Percentiles rank a stretch among this genome's conserved stretches.
Conservation (phyloP, 1,284 basidiomycete species). For the Ganoderma meredithae region DNA sequence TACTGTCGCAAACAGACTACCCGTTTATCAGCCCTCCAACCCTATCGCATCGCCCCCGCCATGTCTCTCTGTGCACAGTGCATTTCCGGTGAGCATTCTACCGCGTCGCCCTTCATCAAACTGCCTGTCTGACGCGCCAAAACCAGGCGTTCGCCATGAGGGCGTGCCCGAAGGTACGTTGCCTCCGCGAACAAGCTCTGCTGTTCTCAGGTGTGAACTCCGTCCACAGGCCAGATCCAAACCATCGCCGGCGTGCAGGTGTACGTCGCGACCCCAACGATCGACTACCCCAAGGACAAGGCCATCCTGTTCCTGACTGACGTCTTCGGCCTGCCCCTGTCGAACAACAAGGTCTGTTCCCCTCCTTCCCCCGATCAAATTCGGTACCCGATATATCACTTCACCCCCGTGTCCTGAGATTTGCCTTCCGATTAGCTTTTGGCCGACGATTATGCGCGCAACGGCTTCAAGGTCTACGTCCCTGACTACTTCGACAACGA, state of each 20-base stretch:
- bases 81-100: conserved; percentile 26
- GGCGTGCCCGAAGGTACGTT: conserved; percentile 40
- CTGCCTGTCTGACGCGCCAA: not conserved
- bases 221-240: conserved; percentile 45
- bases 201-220: not conserved
- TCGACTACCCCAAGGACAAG: conserved; percentile 59
- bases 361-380: not conserved
- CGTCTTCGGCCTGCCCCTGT: conserved; percentile 54
- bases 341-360: conserved; percentile 49
- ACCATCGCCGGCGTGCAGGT: conserved; percentile 53
- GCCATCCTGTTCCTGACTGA: conserved; percentile 61
- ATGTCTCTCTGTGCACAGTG: conserved; percentile 40
- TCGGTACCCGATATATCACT: not conserved
- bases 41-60: not conserved
- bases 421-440: conserved; percentile 41
- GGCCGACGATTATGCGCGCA: conserved; percentile 61
- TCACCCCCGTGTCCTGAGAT: not conserved
- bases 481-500: conserved; percentile 57
- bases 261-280: conserved; percentile 56
- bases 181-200: not conserved
- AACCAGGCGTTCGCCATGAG: conserved; percentile 42
- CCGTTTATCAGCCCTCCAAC: not conserved
- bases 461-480: conserved; percentile 56
- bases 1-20: not conserved
- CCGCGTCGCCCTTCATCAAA: conserved; percentile 3